phyloP scores from a whole-genome alignment of 2,329 filamentous ascomycete genomes.

The Aspergillus fructus region DNA sequence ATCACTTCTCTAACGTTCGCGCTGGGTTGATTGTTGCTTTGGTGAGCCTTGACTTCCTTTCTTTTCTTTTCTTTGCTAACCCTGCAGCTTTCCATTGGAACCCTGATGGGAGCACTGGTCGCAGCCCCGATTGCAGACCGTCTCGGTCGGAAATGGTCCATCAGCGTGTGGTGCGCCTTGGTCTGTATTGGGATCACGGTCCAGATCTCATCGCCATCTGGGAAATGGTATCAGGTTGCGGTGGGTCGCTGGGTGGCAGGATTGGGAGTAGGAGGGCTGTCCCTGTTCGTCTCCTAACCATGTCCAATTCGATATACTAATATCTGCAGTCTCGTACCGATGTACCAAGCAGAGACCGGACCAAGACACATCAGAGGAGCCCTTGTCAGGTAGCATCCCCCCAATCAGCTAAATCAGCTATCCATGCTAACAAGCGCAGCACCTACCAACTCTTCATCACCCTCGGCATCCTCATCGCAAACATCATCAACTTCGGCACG shows the following conservation, averaged over 20 bases:
- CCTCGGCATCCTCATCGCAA: conserved; percentile 47
- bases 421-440: conserved; percentile 22
- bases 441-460: conserved; percentile 51
- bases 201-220: conserved; percentile 39
- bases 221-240: conserved; percentile 42
- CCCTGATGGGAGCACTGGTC: conserved; percentile 42
- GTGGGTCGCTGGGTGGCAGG: conserved; percentile 46
- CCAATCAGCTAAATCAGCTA: too few relatives aligned
- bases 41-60: conserved; percentile 23
- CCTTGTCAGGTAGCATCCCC: conserved; percentile 33
- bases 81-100: conserved; percentile 39
- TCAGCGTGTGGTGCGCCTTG: conserved; percentile 40
- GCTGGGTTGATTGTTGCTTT: conserved; percentile 44
- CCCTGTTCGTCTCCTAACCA: conserved; percentile 17
- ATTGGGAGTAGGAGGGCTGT: conserved; percentile 44
- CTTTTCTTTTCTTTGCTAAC: background rate
- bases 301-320: background rate
- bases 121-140: conserved; percentile 44
- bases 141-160: conserved; percentile 44
- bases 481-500: conserved; percentile 49
- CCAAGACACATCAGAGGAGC: conserved; percentile 48
- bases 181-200: conserved; percentile 42
- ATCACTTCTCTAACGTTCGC: conserved; percentile 41
- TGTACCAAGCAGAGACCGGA: conserved; percentile 47
- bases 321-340: conserved; percentile 35